phyloP scores from a whole-genome alignment of 345 rosid species.

The Aurinia saxatilis region DNA sequence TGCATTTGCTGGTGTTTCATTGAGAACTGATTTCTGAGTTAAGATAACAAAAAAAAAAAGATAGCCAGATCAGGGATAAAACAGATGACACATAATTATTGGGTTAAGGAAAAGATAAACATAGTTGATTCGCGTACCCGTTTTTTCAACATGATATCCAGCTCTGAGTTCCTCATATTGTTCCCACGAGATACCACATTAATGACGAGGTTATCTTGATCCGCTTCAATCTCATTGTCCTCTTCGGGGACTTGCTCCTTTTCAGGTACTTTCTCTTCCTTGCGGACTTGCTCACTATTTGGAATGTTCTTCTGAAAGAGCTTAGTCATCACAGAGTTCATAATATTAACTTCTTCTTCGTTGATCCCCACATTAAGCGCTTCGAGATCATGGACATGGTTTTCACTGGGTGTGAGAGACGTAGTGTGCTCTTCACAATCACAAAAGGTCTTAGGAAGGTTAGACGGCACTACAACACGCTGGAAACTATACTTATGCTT shows the following conservation, averaged over 20 bases:
- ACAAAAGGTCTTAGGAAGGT: conserved; percentile 66
- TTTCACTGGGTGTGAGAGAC: conserved; percentile 21
- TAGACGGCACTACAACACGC: conserved; percentile 43
- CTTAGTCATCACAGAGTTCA: conserved; percentile 71
- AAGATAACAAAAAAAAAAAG: conserved; percentile 18
- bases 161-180: conserved; percentile 7
- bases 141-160: conserved; percentile 17
- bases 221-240: conserved; percentile 20
- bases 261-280: conserved; percentile 10
- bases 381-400: conserved; percentile 26
- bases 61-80: not conserved
- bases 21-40: conserved; percentile 35
- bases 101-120: not conserved
- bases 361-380: conserved; percentile 33
- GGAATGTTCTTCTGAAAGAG: conserved; percentile 44
- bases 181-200: conserved; percentile 39
- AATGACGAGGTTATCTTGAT: conserved; percentile 43
- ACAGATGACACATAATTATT: not conserved
- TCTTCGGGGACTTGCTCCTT: conserved; percentile 15
- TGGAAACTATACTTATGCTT: conserved; percentile 90
- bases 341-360: conserved; percentile 56
- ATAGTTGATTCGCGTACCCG: conserved; percentile 32
- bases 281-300: conserved; percentile 1
- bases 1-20: conserved; percentile 25
- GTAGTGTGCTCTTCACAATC: conserved; percentile 80